Percentiles rank a stretch among this genome's conserved stretches.
Conservation (phyloP, 2,329 filamentous ascomycete genomes). For the Phaeosphaeriaceae sp. region DNA sequence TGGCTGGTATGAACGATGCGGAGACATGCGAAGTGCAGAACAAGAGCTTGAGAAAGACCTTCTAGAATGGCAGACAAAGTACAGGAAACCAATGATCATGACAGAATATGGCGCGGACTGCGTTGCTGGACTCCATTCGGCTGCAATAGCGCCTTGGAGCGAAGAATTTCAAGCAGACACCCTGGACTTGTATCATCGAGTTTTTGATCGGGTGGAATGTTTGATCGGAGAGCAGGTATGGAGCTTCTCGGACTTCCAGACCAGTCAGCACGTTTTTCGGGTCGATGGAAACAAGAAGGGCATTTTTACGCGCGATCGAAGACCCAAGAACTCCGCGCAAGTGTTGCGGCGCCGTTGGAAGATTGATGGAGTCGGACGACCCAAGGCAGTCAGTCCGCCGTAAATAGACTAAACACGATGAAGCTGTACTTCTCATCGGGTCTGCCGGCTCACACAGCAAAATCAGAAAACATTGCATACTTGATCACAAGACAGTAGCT, state of each 20-base stretch:
- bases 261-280: constrained; percentile 9
- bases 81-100: constrained; percentile 17
- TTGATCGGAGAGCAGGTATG: constrained; percentile 18
- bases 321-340: constrained; percentile 11
- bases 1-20: constrained; percentile 16
- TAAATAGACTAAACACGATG: background rate
- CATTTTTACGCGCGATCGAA: constrained; percentile 13
- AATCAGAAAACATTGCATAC: background rate
- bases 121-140: constrained; percentile 13
- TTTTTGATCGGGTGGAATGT: constrained; percentile 10
- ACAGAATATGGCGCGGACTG: constrained; percentile 18
- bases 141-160: constrained; percentile 11
- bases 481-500: background rate
- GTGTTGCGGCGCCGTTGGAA: constrained; percentile 4
- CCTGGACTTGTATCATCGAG: constrained; percentile 13
- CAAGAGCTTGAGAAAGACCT: constrained; percentile 13
- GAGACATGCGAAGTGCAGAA: constrained; percentile 13
- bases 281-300: constrained; percentile 20
- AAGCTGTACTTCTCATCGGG: background rate
- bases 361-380: background rate
- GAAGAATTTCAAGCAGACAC: constrained; percentile 13
- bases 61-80: constrained; percentile 11
- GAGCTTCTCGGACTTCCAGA: constrained; percentile 18
- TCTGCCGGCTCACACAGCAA: background rate
- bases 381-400: background rate